Conservation (phyloP, 768 basidiomycete genomes). For the Mycena maculata region DNA sequence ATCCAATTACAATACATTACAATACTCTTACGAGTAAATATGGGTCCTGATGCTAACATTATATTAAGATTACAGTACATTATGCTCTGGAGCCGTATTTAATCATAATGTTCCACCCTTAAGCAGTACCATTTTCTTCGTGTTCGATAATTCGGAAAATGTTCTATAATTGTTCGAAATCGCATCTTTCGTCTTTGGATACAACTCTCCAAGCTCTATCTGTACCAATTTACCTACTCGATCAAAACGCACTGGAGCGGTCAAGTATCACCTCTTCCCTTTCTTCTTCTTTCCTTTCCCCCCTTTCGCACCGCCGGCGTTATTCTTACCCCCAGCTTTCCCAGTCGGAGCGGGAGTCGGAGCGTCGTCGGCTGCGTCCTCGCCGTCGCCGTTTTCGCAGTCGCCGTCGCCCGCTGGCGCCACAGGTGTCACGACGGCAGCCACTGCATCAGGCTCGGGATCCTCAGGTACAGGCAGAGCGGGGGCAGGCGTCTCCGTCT, state of each 20-base stretch:
- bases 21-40: too few relatives aligned
- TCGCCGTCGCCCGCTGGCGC: conserved; percentile 13
- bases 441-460: conserved; percentile 2
- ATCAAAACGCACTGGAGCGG: conserved; percentile 13
- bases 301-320: conserved; percentile 13
- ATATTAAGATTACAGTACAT: too few relatives aligned
- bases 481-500: conserved; percentile 13
- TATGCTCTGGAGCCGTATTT: too few relatives aligned
- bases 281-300: conserved; percentile 27
- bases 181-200: background rate
- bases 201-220: conserved; percentile 8
- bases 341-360: conserved; percentile 1
- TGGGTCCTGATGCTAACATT: too few relatives aligned
- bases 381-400: conserved; percentile 15
- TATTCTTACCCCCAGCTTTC: conserved; percentile 21
- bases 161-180: too few relatives aligned
- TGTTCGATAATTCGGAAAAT: too few relatives aligned
- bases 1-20: too few relatives aligned
- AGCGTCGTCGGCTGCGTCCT: conserved; percentile 3
- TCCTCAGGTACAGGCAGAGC: conserved; percentile 15
- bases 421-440: conserved; percentile 2
- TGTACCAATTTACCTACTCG: conserved; percentile 9
- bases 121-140: too few relatives aligned
- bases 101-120: too few relatives aligned
- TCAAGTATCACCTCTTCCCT: conserved; percentile 7